These are phyloP conservation scores for Neofusicoccum sp. DNA, from an alignment of 2,329 filamentous ascomycete species.

Conservation along the genomic window DNA sequence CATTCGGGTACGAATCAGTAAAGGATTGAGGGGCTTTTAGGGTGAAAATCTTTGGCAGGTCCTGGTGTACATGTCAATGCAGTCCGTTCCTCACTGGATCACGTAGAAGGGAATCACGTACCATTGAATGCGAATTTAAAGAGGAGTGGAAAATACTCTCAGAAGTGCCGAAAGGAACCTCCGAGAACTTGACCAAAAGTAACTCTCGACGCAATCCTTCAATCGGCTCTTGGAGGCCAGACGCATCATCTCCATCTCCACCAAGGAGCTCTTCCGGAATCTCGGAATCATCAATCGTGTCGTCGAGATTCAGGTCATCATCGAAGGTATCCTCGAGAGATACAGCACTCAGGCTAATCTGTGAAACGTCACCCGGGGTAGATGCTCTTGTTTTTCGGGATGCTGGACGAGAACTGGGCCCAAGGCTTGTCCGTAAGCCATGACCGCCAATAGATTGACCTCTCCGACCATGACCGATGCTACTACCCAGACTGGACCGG, in stretches of 20 bases:
- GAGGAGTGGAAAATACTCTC: conserved; percentile 21
- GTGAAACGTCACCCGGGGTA: conserved; percentile 52
- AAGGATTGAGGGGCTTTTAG: conserved; percentile 40
- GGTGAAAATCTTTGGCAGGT: conserved; percentile 32
- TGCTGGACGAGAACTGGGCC: conserved; percentile 10
- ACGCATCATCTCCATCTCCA: conserved; percentile 31
- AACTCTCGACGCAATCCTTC: conserved; percentile 43
- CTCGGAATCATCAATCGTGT: conserved; percentile 42
- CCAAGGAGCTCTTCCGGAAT: conserved; percentile 42
- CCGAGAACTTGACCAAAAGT: conserved; percentile 39
- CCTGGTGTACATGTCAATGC: conserved; percentile 14
- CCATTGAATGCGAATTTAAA: conserved; percentile 23
- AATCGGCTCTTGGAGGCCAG: conserved; percentile 33
- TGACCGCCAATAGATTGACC: conserved; percentile 74
- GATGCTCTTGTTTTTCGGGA: conserved; percentile 55
- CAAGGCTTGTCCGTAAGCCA: conserved; percentile 64
- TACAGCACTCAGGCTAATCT: conserved; percentile 40
- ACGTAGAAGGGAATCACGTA: conserved; percentile 21
- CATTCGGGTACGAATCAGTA: conserved; percentile 33
- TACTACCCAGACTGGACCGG: conserved; percentile 47
- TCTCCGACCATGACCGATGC: conserved; percentile 59
- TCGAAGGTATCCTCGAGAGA: conserved; percentile 43
- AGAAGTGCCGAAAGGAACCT: conserved; percentile 30
- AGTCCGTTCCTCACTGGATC: background rate
- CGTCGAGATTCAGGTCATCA: conserved; percentile 41